A percentile compares a stretch with the other conserved stretches of the same genome.
Evolutionary conservation across 1,139 yeast species (phyloP).

Genomic region (Sugiyamaella paludigena): DNA sequence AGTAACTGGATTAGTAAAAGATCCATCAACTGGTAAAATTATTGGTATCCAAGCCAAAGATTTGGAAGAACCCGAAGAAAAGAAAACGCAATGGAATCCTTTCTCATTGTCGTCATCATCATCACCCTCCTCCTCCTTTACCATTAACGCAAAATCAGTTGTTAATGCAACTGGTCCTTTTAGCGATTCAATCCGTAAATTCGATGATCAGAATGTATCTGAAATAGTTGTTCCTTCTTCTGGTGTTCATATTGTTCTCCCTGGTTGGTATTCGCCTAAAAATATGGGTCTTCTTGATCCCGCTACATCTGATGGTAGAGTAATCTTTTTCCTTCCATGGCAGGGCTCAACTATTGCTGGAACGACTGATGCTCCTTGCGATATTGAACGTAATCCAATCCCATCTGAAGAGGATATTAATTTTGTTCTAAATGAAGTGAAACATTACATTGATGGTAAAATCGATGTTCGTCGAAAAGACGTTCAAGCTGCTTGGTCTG

Average conservation of each 20-base stretch:
- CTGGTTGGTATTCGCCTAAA: conserved; percentile 88
- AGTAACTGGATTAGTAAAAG: conserved; percentile 72
- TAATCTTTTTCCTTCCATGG: conserved; percentile 97
- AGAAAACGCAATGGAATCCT: too few species aligned
- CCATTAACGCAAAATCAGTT: conserved; percentile 67
- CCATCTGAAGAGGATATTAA: conserved; percentile 89
- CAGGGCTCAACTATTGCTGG: conserved; percentile 96
- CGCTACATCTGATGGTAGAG: conserved; percentile 91
- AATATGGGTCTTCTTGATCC: conserved; percentile 90
- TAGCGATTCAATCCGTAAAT: conserved; percentile 78
- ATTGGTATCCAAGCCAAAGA: conserved; percentile 77
- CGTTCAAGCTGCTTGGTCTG: conserved; percentile 94
- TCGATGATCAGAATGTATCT: conserved; percentile 62
- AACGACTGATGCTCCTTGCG: conserved; percentile 87
- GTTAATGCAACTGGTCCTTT: conserved; percentile 96
- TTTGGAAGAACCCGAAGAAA: conserved; percentile 53
- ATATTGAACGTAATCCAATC: conserved; percentile 58
- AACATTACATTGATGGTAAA: conserved; percentile 70
- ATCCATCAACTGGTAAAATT: conserved; percentile 53
- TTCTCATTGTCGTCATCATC: not conserved
- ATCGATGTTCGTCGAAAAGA: conserved; percentile 89
- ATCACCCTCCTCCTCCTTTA: conserved; percentile 16
- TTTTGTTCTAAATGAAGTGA: conserved; percentile 83
- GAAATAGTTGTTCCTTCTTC: conserved; percentile 92
- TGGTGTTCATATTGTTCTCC: conserved; percentile 90